These are phyloP conservation scores for Colletotrichum plurivorum DNA, from an alignment of 2,329 filamentous ascomycete species.

Conservation along the genomic window DNA sequence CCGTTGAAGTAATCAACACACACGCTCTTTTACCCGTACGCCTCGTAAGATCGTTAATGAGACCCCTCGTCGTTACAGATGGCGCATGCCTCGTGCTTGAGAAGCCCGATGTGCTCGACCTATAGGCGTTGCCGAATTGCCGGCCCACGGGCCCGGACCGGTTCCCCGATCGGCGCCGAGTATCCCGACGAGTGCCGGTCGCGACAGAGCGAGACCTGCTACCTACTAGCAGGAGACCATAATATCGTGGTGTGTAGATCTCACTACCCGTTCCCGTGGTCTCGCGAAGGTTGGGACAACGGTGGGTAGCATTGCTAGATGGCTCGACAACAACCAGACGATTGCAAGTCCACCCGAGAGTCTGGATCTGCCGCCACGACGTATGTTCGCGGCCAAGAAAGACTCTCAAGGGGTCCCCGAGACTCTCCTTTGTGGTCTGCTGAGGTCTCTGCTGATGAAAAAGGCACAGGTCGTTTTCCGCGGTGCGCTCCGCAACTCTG, in stretches of 20 bases:
- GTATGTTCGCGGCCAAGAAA: neutral
- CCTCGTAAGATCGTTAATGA: no score
- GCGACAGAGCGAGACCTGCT: neutral
- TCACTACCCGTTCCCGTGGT: constrained; percentile 3
- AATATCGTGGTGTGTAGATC: neutral
- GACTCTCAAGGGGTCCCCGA: neutral
- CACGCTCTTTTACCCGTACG: no score
- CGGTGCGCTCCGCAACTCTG: neutral
- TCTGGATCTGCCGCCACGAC: neutral
- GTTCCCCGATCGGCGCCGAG: constrained; percentile 5
- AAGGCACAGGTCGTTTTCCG: neutral
- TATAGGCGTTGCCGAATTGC: neutral
- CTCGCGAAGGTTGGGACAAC: neutral
- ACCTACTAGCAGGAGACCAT: no score
- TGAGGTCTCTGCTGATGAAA: neutral
- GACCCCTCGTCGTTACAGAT: no score
- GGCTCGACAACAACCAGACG: neutral
- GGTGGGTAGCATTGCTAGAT: neutral
- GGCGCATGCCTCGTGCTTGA: no score
- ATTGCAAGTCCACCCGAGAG: no score
- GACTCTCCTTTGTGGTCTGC: neutral
- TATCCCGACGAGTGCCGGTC: constrained; percentile 2
- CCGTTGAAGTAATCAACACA: no score
- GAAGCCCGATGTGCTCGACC: no score
- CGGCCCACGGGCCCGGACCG: neutral